A percentile compares a stretch with the other conserved stretches of the same genome.
These are phyloP conservation scores for Lichtheimia ornata DNA, from an alignment of 371 early-diverging fungal genomes.

Conservation along the genomic window DNA sequence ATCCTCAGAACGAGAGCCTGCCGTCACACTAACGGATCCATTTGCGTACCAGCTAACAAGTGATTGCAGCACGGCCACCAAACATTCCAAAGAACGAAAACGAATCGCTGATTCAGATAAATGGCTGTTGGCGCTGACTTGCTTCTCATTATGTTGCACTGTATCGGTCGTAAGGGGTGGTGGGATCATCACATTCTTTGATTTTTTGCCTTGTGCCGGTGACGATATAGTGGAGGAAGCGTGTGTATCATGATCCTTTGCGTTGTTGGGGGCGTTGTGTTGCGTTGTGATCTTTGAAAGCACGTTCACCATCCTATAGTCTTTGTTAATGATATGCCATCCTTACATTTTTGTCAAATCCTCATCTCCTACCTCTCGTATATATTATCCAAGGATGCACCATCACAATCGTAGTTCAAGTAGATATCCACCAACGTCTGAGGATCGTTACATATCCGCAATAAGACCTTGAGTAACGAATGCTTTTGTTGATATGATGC, in stretches of 20 bases:
- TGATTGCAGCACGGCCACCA: slow-evolving; percentile 55
- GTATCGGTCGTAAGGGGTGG: slow-evolving; percentile 54
- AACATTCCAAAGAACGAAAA: slow-evolving; percentile 56
- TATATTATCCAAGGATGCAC: slow-evolving; percentile 51
- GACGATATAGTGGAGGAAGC: slow-evolving; percentile 13
- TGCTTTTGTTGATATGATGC: slow-evolving; percentile 56
- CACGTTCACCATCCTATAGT: slow-evolving; percentile 47
- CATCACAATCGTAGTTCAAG: slow-evolving; percentile 94
- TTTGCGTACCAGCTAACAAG: slow-evolving; percentile 57
- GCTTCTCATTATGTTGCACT: slow-evolving; percentile 51
- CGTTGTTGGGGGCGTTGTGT: slow-evolving; percentile 26
- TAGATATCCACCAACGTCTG: slow-evolving; percentile 92
- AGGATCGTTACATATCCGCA: slow-evolving; percentile 72
- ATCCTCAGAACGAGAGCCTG: slow-evolving; percentile 29
- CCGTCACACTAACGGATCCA: slow-evolving; percentile 47
- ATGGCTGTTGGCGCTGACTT: slow-evolving; percentile 30
- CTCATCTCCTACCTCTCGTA: slow-evolving; percentile 45
- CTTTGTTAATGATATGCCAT: background rate
- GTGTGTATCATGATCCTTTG: slow-evolving; percentile 41
- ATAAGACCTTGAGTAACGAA: slow-evolving; percentile 45
- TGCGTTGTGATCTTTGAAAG: slow-evolving; percentile 57
- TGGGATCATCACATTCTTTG: slow-evolving; percentile 40
- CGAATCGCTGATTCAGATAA: slow-evolving; percentile 49
- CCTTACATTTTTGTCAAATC: background rate
- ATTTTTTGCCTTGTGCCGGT: slow-evolving; percentile 18